These are phyloP conservation scores for Diplodia intermedia DNA, from an alignment of 2,329 filamentous ascomycete genomes.

Conservation along the genomic window DNA sequence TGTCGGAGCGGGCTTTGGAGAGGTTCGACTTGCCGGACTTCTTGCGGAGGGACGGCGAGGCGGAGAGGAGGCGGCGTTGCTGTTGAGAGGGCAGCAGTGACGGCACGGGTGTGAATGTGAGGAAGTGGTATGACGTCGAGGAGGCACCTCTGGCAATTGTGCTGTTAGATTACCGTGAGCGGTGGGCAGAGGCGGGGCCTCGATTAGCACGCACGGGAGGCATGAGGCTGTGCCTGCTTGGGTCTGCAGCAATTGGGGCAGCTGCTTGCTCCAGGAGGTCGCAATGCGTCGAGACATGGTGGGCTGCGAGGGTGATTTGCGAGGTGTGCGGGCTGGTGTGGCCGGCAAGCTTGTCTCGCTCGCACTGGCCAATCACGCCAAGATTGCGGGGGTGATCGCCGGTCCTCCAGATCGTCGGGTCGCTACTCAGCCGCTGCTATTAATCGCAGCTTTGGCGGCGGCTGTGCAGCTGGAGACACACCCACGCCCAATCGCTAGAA, in stretches of 20 bases:
- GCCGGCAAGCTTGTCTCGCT: constrained; percentile 2
- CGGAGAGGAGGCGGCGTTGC: constrained; percentile 49
- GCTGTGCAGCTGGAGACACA: not conserved
- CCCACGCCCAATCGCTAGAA: not conserved
- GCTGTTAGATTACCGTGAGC: not conserved
- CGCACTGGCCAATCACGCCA: constrained; percentile 9
- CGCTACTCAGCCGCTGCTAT: not conserved
- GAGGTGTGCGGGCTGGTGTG: constrained; percentile 4
- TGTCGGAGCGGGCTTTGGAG: constrained; percentile 45
- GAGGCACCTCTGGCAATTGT: constrained; percentile 10
- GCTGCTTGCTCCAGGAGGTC: constrained; percentile 27
- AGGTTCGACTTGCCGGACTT: constrained; percentile 62
- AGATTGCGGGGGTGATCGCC: constrained; percentile 10
- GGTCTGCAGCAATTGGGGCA: constrained; percentile 7
- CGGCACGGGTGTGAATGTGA: not conserved
- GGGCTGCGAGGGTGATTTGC: not conserved
- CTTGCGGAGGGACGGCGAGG: constrained; percentile 53
- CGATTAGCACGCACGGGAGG: constrained; percentile 20
- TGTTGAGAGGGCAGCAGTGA: not conserved
- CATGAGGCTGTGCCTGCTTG: not conserved
- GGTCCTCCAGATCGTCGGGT: constrained; percentile 9
- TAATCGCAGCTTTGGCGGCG: not conserved
- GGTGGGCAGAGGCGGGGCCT: not conserved
- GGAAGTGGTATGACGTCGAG: constrained; percentile 7
- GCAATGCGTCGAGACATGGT: constrained; percentile 30